Evolutionary conservation across 2,329 filamentous ascomycete genomes (phyloP).

Genomic region (Cordyceps cateniannulata): DNA sequence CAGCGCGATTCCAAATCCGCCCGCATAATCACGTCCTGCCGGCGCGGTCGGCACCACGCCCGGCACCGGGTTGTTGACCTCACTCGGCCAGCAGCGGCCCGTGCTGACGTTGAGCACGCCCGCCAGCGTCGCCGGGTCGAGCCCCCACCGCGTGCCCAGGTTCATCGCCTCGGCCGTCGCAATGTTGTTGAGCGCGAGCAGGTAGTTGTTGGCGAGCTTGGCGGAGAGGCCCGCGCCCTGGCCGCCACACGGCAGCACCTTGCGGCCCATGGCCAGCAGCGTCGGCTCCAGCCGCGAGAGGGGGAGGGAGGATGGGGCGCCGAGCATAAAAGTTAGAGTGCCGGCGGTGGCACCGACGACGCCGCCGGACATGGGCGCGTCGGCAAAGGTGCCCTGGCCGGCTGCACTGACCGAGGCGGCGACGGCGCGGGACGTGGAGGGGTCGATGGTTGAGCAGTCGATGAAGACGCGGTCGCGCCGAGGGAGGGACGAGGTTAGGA

Average conservation of each 20-base stretch:
- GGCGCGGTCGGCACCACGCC: conserved; percentile 75
- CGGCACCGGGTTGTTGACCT: conserved; percentile 90
- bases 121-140: conserved; percentile 61
- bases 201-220: conserved; percentile 96
- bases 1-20: conserved; percentile 69
- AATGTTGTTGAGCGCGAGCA: conserved; percentile 88
- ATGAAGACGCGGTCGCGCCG: conserved; percentile 72
- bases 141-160: conserved; percentile 53
- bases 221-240: conserved; percentile 83
- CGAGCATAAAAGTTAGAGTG: conserved; percentile 94
- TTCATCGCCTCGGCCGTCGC: conserved; percentile 62
- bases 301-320: conserved; percentile 50
- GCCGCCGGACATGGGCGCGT: conserved; percentile 95
- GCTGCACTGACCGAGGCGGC: conserved; percentile 60
- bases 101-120: conserved; percentile 90
- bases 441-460: conserved; percentile 95
- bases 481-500: conserved; percentile 53
- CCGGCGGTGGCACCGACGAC: conserved; percentile 85
- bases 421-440: conserved; percentile 72
- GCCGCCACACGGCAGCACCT: conserved; percentile 76
- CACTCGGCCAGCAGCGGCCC: conserved; percentile 92
- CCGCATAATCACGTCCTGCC: conserved; percentile 66
- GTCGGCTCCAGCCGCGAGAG: conserved; percentile 61
- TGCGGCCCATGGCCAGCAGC: conserved; percentile 76
- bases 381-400: conserved; percentile 71